Base-by-base conservation (phyloP, 352 stramenopile genomes). In the Plasmopara halstedii region DNA sequence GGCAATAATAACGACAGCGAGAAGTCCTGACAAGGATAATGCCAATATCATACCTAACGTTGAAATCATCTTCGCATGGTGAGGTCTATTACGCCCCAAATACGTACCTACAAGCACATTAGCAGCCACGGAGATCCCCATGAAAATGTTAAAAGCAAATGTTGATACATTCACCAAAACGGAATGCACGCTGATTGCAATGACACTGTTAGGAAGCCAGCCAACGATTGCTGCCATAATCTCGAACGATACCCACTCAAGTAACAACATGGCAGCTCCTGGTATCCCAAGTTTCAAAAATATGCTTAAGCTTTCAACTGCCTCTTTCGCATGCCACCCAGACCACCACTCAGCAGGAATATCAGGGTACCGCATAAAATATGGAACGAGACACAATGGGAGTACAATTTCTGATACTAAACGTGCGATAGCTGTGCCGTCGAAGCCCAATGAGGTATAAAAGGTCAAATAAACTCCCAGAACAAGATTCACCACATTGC, bases 71-170 rank as follows among this genome's bases (percentile, higher is more conserved):
- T 93, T 88, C 23, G 88, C 88, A 51, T 95, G 82, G 21, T 88
- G 64, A 15, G 84, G 71, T 39, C 83, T 66, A 58, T 93, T 85
- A 22, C 70, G 74, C 26, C 85, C 84, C 0, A 89, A 69, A 52
- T 88, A 83, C 27, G 83, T 83, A 29, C 86, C 84, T 9, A 85
- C 76, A 6, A 85, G 82, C 22, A 93, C 79, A 39, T 90, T 93
- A 6, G 67, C 65, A 17, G 88, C 79, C 43, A 92, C 67, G 1
- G 65, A 73, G 22, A 94, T 82, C 18, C 83, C 82, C 15, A 90
- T 55, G 59, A 94, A 89, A 23, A 89, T 67, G 51, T 85, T 85
- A 49, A 83, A 91, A 36, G 67, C 63, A 42, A 88, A 69, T 7
- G 63, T 80, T 3, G 67, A 74, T 20, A 88, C 63, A 45, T 65